A percentile compares a stretch with the other conserved stretches of the same genome.
Conservation (phyloP, 192 early-diverging fungal genomes). For the Fimicolochytrium jonesii region DNA sequence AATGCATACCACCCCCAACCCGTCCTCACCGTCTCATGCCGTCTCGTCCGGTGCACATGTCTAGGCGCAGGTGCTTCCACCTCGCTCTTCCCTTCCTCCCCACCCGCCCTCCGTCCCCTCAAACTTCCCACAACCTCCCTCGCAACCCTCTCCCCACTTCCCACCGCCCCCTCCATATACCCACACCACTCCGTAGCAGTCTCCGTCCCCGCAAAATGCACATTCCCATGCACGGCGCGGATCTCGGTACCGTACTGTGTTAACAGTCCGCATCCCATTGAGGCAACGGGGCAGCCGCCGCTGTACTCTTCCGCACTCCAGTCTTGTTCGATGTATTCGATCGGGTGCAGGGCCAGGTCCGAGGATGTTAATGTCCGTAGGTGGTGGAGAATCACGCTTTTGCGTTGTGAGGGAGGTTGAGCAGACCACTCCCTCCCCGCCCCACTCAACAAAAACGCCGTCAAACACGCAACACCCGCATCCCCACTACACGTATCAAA, state of each 20-base stretch:
- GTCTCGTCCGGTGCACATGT: no score
- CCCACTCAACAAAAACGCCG: background rate
- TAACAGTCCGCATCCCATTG: background rate
- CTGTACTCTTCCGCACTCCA: background rate
- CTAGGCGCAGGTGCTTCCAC: no score
- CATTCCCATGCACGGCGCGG: background rate
- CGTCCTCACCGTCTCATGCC: no score
- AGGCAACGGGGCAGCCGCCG: background rate
- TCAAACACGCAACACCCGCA: background rate
- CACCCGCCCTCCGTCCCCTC: no score
- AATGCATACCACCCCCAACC: no score
- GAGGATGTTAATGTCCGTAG: background rate
- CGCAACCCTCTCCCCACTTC: background rate
- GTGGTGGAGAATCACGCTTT: background rate
- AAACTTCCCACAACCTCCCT: background rate
- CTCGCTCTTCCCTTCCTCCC: no score
- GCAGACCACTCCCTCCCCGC: background rate
- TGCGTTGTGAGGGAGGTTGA: background rate
- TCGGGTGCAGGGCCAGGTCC: background rate
- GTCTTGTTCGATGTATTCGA: background rate
- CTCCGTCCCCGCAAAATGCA: background rate
- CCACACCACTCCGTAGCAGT: conserved; percentile 1
- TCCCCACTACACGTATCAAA: background rate
- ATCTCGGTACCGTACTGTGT: background rate
- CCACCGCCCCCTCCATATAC: conserved; percentile 1